These are phyloP conservation scores for Hyphodiscus hymeniophilus DNA, from an alignment of 495 filamentous ascomycete species.

Conservation along the genomic window DNA sequence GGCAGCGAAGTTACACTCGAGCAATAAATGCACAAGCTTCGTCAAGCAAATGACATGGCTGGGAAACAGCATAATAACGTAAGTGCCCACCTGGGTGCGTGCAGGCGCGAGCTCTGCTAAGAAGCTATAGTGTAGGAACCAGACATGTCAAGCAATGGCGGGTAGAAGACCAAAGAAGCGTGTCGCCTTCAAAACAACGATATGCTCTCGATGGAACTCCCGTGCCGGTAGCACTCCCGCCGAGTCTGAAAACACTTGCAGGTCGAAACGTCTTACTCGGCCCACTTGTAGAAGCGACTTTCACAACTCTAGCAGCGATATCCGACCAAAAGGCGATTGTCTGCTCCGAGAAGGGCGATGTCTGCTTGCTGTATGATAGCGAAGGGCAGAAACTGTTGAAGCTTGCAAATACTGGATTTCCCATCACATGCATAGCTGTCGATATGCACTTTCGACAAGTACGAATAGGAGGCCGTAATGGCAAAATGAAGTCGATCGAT, in stretches of 20 bases:
- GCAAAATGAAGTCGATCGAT: slow-evolving; percentile 30
- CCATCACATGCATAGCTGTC: slow-evolving; percentile 52
- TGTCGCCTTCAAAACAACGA: slow-evolving; percentile 40
- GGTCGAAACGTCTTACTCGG: slow-evolving; percentile 69
- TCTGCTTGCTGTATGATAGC: slow-evolving; percentile 74
- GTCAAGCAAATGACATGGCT: slow-evolving; percentile 85
- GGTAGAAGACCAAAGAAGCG: slow-evolving; percentile 51
- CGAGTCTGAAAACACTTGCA: slow-evolving; percentile 38
- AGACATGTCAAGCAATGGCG: slow-evolving; percentile 93
- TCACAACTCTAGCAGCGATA: slow-evolving; percentile 69
- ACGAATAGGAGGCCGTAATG: slow-evolving; percentile 48
- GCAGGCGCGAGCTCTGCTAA: slow-evolving; percentile 16
- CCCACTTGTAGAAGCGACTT: slow-evolving; percentile 69
- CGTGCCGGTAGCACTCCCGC: slow-evolving; percentile 11
- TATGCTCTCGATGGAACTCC: slow-evolving; percentile 32
- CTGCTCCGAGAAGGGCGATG: slow-evolving; percentile 62
- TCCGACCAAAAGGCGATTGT: slow-evolving; percentile 60
- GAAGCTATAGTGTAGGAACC: slow-evolving; percentile 60
- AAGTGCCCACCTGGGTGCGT: slow-evolving; percentile 23
- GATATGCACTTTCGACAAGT: slow-evolving; percentile 41
- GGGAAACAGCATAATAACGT: slow-evolving; percentile 49
- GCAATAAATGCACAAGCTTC: slow-evolving; percentile 85
- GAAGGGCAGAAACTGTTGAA: slow-evolving; percentile 59
- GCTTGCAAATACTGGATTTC: slow-evolving; percentile 53
- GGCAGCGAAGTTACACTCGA: slow-evolving; percentile 76